These are phyloP conservation scores for Purpureocillium takamizusanense DNA, from an alignment of 2,329 filamentous ascomycete genomes.

Conservation along the genomic window DNA sequence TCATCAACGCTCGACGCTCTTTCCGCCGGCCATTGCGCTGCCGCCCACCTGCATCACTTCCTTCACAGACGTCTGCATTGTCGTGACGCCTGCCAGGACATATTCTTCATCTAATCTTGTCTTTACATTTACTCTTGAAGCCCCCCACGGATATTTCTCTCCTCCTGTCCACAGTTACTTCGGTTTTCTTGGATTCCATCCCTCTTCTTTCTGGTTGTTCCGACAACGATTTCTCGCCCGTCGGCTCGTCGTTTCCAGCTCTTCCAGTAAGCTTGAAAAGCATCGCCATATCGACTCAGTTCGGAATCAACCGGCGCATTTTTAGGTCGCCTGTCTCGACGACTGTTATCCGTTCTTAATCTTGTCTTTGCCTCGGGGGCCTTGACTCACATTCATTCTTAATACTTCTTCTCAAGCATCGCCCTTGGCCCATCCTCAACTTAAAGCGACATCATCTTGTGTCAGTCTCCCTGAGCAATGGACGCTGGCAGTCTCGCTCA, in stretches of 20 bases:
- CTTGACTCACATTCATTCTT: not conserved
- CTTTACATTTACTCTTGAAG: not conserved
- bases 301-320: conserved; percentile 1
- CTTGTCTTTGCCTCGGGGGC: not conserved
- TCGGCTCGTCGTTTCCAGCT: not conserved
- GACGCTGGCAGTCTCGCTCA: conserved; percentile 99
- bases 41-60: too few species aligned
- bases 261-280: not conserved
- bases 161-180: conserved; percentile 5
- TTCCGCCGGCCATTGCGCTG: too few species aligned
- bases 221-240: not conserved
- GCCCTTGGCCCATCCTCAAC: conserved; percentile 10
- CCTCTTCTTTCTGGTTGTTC: conserved; percentile 6
- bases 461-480: conserved; percentile 46
- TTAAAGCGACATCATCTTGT: conserved; percentile 7
- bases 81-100: too few species aligned
- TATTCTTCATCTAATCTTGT: too few species aligned
- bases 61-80: too few species aligned
- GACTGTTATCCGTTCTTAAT: conserved; percentile 6
- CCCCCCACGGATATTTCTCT: conserved; percentile 2
- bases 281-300: not conserved
- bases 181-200: conserved; percentile 9
- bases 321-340: conserved; percentile 1
- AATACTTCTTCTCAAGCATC: conserved; percentile 3
- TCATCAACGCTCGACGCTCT: too few species aligned